A percentile compares a stretch with the other conserved stretches of the same genome.
Conservation (phyloP, 257 asterid species). For the Ocimum tenuiflorum region DNA sequence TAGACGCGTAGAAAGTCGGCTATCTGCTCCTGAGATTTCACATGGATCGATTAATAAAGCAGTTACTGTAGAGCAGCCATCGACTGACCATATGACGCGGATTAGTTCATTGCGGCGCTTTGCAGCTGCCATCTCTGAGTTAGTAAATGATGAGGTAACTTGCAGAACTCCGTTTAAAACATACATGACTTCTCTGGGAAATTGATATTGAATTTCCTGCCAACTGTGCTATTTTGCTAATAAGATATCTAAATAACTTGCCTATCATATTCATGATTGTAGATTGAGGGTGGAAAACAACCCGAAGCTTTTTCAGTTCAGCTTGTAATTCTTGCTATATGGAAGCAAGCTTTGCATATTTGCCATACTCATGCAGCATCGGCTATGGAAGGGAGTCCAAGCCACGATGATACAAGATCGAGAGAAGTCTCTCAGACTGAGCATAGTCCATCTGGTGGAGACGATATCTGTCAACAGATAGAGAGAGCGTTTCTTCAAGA, state of each 20-base stretch:
- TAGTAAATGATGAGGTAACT: slow-evolving; percentile 70
- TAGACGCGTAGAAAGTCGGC: slow-evolving; percentile 41
- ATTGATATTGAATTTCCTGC: background rate
- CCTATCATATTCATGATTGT: slow-evolving; percentile 16
- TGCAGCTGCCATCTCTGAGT: slow-evolving; percentile 60
- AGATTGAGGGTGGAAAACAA: slow-evolving; percentile 58
- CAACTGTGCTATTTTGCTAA: too few relatives aligned
- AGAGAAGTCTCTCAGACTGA: slow-evolving; percentile 34
- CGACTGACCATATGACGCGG: slow-evolving; percentile 61
- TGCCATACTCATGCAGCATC: slow-evolving; percentile 80
- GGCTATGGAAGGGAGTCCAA: slow-evolving; percentile 58
- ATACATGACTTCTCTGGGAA: background rate
- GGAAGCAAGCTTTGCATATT: slow-evolving; percentile 92
- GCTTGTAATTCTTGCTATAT: slow-evolving; percentile 80
- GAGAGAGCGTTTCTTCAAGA: slow-evolving; percentile 71
- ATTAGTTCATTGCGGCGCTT: slow-evolving; percentile 57
- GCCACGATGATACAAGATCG: slow-evolving; percentile 34
- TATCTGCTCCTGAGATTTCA: slow-evolving; percentile 59
- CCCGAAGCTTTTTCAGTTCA: slow-evolving; percentile 86
- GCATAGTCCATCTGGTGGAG: slow-evolving; percentile 26
- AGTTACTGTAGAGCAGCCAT: slow-evolving; percentile 47
- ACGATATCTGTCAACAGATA: slow-evolving; percentile 43
- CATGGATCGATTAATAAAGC: slow-evolving; percentile 45
- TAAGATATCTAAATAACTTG: background rate
- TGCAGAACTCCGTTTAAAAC: slow-evolving; percentile 11